Evolutionary conservation across 2,329 filamentous ascomycete genomes (phyloP).

Genomic region (Aspergillus clavatus): DNA sequence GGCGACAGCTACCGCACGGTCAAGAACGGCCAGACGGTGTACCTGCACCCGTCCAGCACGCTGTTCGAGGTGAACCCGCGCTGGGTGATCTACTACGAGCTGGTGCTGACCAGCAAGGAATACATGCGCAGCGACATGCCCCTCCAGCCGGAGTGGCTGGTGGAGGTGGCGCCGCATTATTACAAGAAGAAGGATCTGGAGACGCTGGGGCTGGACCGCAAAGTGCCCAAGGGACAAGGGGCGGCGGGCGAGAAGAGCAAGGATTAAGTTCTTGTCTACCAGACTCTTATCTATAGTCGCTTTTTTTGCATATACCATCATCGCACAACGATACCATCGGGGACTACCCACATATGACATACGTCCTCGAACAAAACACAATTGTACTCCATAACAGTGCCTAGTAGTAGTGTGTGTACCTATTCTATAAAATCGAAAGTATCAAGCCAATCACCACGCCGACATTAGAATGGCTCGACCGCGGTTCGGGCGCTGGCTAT

Average conservation of each 20-base stretch:
- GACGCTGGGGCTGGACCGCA: conserved; percentile 68
- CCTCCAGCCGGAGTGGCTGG: conserved; percentile 76
- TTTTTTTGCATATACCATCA: too few species aligned
- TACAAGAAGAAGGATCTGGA: conserved; percentile 91
- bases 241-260: conserved; percentile 39
- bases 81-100: conserved; percentile 79
- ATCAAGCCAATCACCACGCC: conserved; percentile 10
- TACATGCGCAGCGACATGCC: conserved; percentile 88
- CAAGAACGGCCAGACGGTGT: conserved; percentile 83
- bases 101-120: conserved; percentile 92
- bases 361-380: too few species aligned
- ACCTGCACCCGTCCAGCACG: conserved; percentile 84
- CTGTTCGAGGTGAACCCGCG: conserved; percentile 75
- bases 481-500: too few species aligned
- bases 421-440: too few species aligned
- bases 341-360: too few species aligned
- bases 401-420: too few species aligned
- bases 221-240: conserved; percentile 60
- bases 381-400: too few species aligned
- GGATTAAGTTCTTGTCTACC: too few species aligned
- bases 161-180: conserved; percentile 88
- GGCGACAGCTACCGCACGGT: conserved; percentile 88
- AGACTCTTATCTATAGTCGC: too few species aligned
- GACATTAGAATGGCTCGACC: conserved; percentile 5
- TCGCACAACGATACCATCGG: too few species aligned